Evolutionary conservation across 2,329 filamentous ascomycete species (phyloP).

Genomic region (Trichoderma afroharzianum): DNA sequence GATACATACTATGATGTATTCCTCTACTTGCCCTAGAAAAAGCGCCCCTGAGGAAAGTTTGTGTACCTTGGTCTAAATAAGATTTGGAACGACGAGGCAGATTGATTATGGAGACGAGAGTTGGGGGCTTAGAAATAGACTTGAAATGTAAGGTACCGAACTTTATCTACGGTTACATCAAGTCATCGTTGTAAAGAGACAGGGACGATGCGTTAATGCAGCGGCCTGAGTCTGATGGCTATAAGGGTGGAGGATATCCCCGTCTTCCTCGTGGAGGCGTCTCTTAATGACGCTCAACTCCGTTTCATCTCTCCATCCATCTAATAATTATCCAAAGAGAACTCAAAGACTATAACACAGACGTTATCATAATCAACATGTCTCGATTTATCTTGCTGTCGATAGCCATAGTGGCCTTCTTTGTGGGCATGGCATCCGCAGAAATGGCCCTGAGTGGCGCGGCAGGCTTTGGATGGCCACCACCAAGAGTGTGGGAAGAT

Average conservation of each 20-base stretch:
- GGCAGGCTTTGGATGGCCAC: neutral
- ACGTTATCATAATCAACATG: neutral
- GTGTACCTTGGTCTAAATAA: neutral
- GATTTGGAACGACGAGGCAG: neutral
- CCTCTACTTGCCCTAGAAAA: neutral
- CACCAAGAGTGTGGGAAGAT: neutral
- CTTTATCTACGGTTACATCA: neutral
- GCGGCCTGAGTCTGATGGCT: neutral
- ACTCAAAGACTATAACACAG: neutral
- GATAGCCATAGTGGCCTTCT: neutral
- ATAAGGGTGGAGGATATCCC: neutral
- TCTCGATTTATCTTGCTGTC: neutral
- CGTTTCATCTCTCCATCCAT: neutral
- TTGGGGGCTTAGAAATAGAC: neutral
- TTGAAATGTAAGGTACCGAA: neutral
- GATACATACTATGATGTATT: neutral
- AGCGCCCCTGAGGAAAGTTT: neutral
- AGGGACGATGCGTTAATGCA: neutral
- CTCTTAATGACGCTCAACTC: neutral
- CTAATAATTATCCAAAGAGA: neutral
- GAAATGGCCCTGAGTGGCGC: neutral
- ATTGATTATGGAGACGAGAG: neutral
- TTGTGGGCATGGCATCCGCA: neutral
- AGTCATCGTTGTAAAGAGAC: neutral
- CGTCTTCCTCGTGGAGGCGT: neutral